Conservation (phyloP, 1,139 yeast species). For the Pichia sp. region DNA sequence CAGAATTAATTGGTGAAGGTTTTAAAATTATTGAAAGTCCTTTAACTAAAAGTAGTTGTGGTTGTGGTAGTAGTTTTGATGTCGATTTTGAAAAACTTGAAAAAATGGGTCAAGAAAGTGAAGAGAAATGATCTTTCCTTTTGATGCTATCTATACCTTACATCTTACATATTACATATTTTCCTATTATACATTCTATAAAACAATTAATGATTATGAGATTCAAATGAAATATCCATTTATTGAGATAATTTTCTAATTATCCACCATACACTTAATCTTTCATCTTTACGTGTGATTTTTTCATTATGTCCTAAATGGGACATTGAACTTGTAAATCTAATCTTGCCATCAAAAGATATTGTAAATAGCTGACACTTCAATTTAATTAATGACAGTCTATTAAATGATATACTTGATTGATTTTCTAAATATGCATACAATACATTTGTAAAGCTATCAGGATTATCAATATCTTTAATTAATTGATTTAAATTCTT, state of each 20-base stretch:
- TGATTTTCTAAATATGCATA: conserved; percentile 18
- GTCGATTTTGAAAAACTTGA: conserved; percentile 59
- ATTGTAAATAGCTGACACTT: conserved; percentile 24
- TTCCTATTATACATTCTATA: neutral
- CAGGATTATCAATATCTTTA: neutral
- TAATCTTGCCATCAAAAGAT: conserved; percentile 25
- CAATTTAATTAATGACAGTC: conserved; percentile 22
- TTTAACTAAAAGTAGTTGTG: conserved; percentile 86
- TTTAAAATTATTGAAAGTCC: conserved; percentile 90
- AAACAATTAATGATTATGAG: neutral
- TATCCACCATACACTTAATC: conserved; percentile 26
- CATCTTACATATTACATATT: too few species aligned
- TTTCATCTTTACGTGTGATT: conserved; percentile 13
- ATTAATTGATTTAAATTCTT: conserved; percentile 8
- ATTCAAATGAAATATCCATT: neutral
- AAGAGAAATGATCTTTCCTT: neutral
- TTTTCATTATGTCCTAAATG: conserved; percentile 16
- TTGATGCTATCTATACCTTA: too few species aligned
- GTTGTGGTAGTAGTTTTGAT: conserved; percentile 94
- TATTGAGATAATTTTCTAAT: conserved; percentile 2
- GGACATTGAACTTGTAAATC: conserved; percentile 22
- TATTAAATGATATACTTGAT: conserved; percentile 25
- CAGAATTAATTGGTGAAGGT: conserved; percentile 90
- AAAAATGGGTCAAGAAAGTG: conserved; percentile 7
- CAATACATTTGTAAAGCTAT: conserved; percentile 14